A percentile compares a stretch with the other conserved stretches of the same genome.
Evolutionary conservation across 2,329 filamentous ascomycete species (phyloP).

Genomic region (Ophiosphaerella narmari): DNA sequence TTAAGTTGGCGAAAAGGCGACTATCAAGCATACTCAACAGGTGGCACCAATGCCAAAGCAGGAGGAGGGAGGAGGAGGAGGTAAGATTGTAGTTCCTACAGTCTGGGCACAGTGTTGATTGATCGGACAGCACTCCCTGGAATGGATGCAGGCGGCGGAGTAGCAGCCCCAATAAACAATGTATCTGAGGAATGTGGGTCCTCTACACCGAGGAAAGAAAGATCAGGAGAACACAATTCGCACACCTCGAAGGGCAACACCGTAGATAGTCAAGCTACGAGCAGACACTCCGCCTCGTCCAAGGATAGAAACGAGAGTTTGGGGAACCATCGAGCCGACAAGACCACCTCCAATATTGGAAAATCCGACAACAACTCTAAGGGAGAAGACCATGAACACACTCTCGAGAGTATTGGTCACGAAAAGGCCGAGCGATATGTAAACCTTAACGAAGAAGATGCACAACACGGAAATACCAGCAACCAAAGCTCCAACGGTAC

Average conservation of each 20-base stretch:
- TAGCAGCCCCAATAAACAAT: conserved; percentile 7
- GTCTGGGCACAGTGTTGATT: not conserved
- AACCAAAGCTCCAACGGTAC: conserved; percentile 1
- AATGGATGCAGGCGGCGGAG: conserved; percentile 10
- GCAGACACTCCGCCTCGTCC: too few species aligned
- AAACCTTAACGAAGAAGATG: conserved; percentile 12
- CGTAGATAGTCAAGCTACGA: too few species aligned
- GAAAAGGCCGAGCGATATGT: conserved; percentile 11
- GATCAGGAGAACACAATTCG: not conserved
- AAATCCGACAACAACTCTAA: not conserved
- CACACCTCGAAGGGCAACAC: not conserved
- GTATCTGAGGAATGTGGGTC: conserved; percentile 9
- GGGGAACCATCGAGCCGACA: not conserved
- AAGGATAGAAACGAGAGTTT: too few species aligned
- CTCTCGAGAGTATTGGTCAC: conserved; percentile 2
- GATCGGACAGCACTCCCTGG: conserved; percentile 11
- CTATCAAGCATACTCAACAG: conserved; percentile 42
- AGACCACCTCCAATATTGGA: not conserved
- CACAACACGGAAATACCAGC: not conserved
- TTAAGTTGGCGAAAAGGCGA: conserved; percentile 9
- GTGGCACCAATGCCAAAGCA: conserved; percentile 40
- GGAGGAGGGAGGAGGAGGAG: conserved; percentile 38
- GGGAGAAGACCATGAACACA: not conserved
- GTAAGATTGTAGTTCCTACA: conserved; percentile 10
- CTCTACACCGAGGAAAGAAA: conserved; percentile 9